Base-by-base conservation (phyloP, 2,329 filamentous ascomycete genomes). In the Microcyclosporella mali region DNA sequence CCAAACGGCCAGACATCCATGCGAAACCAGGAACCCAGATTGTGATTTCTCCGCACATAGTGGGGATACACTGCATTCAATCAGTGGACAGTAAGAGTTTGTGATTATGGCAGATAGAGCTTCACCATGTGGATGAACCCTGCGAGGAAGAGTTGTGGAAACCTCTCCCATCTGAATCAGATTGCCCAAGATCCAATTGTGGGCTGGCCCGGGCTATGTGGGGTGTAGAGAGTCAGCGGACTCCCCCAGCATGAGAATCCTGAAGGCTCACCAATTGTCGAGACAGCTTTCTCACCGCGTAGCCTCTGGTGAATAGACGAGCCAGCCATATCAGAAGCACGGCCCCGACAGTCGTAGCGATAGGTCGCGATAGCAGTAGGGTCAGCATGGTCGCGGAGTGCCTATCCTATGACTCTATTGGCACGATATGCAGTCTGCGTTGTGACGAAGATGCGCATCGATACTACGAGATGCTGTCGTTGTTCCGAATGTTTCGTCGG, bases 1-100 rank as follows among this genome's bases (percentile, higher is more conserved):
- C 41, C 34, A 12, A 55, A 29, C 0, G 54, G 56, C 52, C 52
- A 58, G 10, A 51, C 38, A 30, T 58, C 56, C 7, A 56, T 27
- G 32, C 49, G 51, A 27, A 54, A 51, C 40, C 46, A 46, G 6
- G 43, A 40, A 3, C 41, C 41, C 9, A 54, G 45, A 14, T 54
- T 52, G 45, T 49, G 47, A 30, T 56, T 53, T 17, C 47, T 47
- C 33, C 38, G 39, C 2, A 56, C 17, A 7, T 33, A 33, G n/a
- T 28, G 15, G 9, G 49, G 37, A 33, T 46, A 51, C 6, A 43
- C 47, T 50, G 15, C 8, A 3, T 11, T 11, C 14, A 7, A 16
- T 34, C 19, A 28, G 19, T 29, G 6, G 7, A 29, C 21, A 25
- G 4, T 25, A 25, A 25, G 21, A 25, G 21, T 25, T 25, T 25